phyloP scores from a whole-genome alignment of 1,284 basidiomycete genomes.

The Chalciporus sp. region DNA sequence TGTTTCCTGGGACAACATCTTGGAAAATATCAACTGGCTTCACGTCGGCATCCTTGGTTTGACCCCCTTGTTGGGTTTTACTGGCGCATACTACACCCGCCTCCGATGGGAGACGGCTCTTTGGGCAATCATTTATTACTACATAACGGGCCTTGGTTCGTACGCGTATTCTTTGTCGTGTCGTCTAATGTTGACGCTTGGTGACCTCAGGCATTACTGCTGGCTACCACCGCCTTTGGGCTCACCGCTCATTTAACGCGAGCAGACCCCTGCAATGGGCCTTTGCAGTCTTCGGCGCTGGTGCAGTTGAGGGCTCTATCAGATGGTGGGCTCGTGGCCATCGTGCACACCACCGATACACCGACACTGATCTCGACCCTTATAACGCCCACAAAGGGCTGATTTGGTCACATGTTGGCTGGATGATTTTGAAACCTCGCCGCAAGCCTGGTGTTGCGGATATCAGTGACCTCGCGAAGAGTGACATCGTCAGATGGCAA shows the following conservation, averaged over 20 bases:
- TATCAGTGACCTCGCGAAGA: constrained; percentile 81
- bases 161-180: constrained; percentile 13
- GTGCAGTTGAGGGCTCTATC: constrained; percentile 89
- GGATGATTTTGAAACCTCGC: constrained; percentile 92
- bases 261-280: constrained; percentile 76
- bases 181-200: neutral
- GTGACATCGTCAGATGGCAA: constrained; percentile 83
- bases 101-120: constrained; percentile 69
- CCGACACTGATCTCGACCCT: constrained; percentile 93
- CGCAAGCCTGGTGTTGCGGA: constrained; percentile 88
- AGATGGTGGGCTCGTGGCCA: constrained; percentile 96
- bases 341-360: constrained; percentile 93
- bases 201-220: constrained; percentile 58
- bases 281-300: constrained; percentile 79
- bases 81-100: constrained; percentile 63
- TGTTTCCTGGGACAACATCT: constrained; percentile 68
- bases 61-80: constrained; percentile 71
- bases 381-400: constrained; percentile 90
- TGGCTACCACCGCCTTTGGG: constrained; percentile 93
- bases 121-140: constrained; percentile 82
- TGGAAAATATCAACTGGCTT: constrained; percentile 77
- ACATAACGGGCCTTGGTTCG: constrained; percentile 79
- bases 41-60: constrained; percentile 65
- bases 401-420: constrained; percentile 82
- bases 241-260: constrained; percentile 92